Evolutionary conservation across 495 filamentous ascomycete genomes (phyloP).

Genomic region (Extremus antarcticus): DNA sequence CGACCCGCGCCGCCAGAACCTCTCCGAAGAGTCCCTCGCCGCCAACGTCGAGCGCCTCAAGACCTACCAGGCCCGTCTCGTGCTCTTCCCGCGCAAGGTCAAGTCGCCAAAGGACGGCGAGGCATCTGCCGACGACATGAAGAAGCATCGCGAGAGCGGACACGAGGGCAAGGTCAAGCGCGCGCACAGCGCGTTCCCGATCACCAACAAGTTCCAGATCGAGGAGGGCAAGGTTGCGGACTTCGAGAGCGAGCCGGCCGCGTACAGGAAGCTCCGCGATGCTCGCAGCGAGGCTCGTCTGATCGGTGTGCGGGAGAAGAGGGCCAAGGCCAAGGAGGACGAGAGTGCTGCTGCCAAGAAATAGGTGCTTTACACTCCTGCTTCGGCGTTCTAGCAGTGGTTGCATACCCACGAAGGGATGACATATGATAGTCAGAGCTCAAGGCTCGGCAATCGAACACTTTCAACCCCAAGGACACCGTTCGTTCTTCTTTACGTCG

Average conservation of each 20-base stretch:
- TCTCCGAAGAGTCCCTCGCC: slow-evolving; percentile 83
- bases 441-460: neutral
- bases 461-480: neutral
- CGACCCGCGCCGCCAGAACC: slow-evolving; percentile 92
- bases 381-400: neutral
- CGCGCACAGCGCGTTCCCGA: slow-evolving; percentile 42
- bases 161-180: slow-evolving; percentile 40
- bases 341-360: slow-evolving; percentile 82
- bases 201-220: slow-evolving; percentile 54
- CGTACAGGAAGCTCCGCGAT: slow-evolving; percentile 74
- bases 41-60: slow-evolving; percentile 92
- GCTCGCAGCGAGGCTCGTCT: slow-evolving; percentile 76
- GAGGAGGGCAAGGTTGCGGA: slow-evolving; percentile 73
- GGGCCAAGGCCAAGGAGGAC: slow-evolving; percentile 81
- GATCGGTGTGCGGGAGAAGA: slow-evolving; percentile 80
- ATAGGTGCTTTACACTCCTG: slow-evolving; percentile 40
- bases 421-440: neutral
- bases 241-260: slow-evolving; percentile 65
- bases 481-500: too few species aligned
- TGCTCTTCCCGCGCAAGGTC: slow-evolving; percentile 92
- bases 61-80: slow-evolving; percentile 86
- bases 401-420: neutral
- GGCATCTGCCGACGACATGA: slow-evolving; percentile 75
- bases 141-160: slow-evolving; percentile 55
- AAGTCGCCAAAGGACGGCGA: slow-evolving; percentile 87